Evolutionary conservation across 2,329 filamentous ascomycete species (phyloP).

Genomic region (Paraphaeosphaeria sporulosa): DNA sequence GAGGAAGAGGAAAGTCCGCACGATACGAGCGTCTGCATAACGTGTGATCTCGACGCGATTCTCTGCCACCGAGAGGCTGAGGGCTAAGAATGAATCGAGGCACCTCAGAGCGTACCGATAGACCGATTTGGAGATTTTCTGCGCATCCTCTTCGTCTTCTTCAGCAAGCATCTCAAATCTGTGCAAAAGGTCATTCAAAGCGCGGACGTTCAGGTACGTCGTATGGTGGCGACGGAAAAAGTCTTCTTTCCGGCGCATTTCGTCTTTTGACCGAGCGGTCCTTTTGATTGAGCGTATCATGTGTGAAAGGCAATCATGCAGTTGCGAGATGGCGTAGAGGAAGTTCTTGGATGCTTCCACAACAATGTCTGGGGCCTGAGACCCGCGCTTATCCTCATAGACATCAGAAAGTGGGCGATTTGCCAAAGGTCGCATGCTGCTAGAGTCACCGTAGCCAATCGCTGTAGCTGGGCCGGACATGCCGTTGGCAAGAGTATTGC

Average conservation of each 20-base stretch:
- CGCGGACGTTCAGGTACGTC: conserved; percentile 63
- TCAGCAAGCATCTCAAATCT: conserved; percentile 57
- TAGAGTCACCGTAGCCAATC: conserved; percentile 43
- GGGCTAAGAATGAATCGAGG: conserved; percentile 46
- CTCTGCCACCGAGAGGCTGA: conserved; percentile 47
- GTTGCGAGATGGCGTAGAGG: conserved; percentile 63
- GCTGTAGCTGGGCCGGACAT: conserved; percentile 44
- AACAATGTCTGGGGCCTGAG: conserved; percentile 56
- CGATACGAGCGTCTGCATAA: conserved; percentile 63
- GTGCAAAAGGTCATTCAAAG: conserved; percentile 63
- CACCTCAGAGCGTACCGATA: conserved; percentile 45
- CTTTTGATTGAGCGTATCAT: conserved; percentile 47
- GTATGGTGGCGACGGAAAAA: conserved; percentile 65
- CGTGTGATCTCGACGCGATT: conserved; percentile 58
- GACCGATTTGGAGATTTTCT: conserved; percentile 44
- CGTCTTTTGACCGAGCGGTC: conserved; percentile 55
- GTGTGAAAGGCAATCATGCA: conserved; percentile 46
- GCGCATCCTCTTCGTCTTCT: conserved; percentile 59
- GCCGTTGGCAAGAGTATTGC: conserved; percentile 32
- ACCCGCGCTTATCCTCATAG: conserved; percentile 62
- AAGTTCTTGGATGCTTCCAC: conserved; percentile 65
- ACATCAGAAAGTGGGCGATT: conserved; percentile 64
- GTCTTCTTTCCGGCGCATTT: conserved; percentile 43
- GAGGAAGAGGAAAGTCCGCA: conserved; percentile 66
- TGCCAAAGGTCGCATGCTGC: conserved; percentile 43